phyloP scores from a whole-genome alignment of 352 stramenopile genomes.

The Phytopythium mirpurense region DNA sequence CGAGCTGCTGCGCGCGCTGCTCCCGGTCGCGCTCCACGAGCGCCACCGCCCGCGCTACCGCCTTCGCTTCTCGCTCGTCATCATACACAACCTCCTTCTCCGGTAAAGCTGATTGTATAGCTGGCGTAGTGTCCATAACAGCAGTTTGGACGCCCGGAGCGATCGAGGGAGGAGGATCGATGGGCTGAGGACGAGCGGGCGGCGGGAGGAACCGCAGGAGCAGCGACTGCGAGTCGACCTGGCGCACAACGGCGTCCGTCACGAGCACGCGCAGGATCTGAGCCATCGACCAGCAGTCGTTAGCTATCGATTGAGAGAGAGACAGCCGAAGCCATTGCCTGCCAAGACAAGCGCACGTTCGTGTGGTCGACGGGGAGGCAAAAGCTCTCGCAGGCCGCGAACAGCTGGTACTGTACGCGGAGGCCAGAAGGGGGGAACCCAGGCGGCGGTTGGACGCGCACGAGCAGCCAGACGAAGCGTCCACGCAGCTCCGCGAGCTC shows the following conservation, averaged over 20 bases:
- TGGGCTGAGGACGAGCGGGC: too few relatives aligned
- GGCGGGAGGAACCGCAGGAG: conserved; percentile 37
- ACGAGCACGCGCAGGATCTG: conserved; percentile 50
- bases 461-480: conserved; percentile 39
- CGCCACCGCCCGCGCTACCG: not conserved
- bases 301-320: too few relatives aligned
- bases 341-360: conserved; percentile 29
- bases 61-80: conserved; percentile 3
- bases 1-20: conserved; percentile 18
- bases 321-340: too few relatives aligned
- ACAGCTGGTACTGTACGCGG: conserved; percentile 56
- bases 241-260: conserved; percentile 41
- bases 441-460: conserved; percentile 31
- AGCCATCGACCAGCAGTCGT: too few relatives aligned
- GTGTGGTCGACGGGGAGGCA: conserved; percentile 45
- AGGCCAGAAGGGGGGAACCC: conserved; percentile 3
- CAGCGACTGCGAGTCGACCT: conserved; percentile 31
- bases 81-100: conserved; percentile 4
- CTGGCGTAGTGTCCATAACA: not conserved
- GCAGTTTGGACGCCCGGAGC: conserved; percentile 1
- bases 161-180: not conserved
- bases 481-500: conserved; percentile 18
- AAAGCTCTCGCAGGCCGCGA: conserved; percentile 44
- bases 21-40: conserved; percentile 17
- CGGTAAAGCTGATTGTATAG: not conserved